Base-by-base conservation (phyloP, 805 yeast species). In the Cyberlindnera mycetangii region DNA sequence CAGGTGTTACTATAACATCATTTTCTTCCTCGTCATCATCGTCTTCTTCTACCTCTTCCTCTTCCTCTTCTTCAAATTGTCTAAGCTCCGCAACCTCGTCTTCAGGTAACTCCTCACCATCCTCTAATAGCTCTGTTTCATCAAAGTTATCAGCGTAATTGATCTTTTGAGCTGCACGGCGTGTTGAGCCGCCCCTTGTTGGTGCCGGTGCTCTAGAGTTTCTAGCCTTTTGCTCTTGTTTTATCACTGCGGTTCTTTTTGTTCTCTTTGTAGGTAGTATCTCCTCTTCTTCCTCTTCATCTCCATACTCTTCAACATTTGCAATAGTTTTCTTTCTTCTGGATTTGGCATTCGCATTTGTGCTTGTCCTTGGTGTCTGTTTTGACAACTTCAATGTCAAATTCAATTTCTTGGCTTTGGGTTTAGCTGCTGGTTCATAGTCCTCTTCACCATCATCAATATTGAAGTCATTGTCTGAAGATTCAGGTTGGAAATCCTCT, bases 21-120 rank as follows among this genome's bases (percentile, higher is more conserved):
- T 53, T 61, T 49, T 62, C 31, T 19, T 55, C 62, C 7, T 56
- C 63, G 7, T 52, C 61, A 18, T 44, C 25, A 8, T 18, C 33
- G 28, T 20, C 16, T 22, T 35, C 20, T 32, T 20, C 42, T 21
- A n/a, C 10, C 42, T 37, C 18, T 35, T 19, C 20, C 30, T 39
- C 40, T 35, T 43, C 30, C 37, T 19, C 27, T 12, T 25, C 36
- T 10, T 38, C 28, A 25, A 7, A 7, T 7, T 5, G 28, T 4
- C 5, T 25, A 7, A n/a, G 28, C 25, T 19, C 33, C 22, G 16
- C 16, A 15, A 32, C 16, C 31, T 20, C 42, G 21, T 17, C 11
- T 42, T 37, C 18, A 31, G 32, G 37, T 30, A 39, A 25, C 33
- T 39, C 43, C 14, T 45, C 50, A 3, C 39, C 50, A n/a, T 46